Evolutionary conservation across 108 stramenopile species (phyloP).

Genomic region (Fistulifera solaris): DNA sequence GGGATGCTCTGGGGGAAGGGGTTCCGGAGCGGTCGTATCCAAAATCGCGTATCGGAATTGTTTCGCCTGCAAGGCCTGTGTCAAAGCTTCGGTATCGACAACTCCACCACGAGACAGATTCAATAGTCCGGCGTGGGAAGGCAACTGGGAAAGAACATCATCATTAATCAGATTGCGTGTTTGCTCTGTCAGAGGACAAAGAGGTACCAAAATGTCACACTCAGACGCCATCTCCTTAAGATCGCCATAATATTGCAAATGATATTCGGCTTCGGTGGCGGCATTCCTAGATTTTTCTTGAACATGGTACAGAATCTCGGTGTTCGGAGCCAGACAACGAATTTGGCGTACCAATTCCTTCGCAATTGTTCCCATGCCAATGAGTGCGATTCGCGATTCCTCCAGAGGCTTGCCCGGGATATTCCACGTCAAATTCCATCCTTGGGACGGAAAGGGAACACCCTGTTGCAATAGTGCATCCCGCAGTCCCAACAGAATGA

Average conservation of each 20-base stretch:
- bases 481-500: constrained; percentile 45
- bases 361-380: constrained; percentile 53
- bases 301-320: constrained; percentile 39
- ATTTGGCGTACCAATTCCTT: constrained; percentile 27
- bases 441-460: constrained; percentile 45
- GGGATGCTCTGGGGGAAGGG: constrained; percentile 37
- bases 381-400: constrained; percentile 31
- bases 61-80: constrained; percentile 27
- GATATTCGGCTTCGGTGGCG: constrained; percentile 16
- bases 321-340: constrained; percentile 26
- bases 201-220: constrained; percentile 43
- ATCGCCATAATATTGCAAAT: constrained; percentile 12
- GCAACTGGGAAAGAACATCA: constrained; percentile 12
- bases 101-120: constrained; percentile 57
- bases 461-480: constrained; percentile 40
- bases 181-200: constrained; percentile 31
- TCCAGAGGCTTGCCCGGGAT: constrained; percentile 34
- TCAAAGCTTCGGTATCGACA: constrained; percentile 39
- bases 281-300: constrained; percentile 16
- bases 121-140: constrained; percentile 28
- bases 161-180: constrained; percentile 32
- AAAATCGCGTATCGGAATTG: constrained; percentile 41
- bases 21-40: constrained; percentile 53
- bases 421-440: constrained; percentile 55
- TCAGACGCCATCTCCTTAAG: constrained; percentile 6